A percentile compares a stretch with the other conserved stretches of the same genome.
phyloP scores from a whole-genome alignment of 208 protist genomes.

The Giardia muris region DNA sequence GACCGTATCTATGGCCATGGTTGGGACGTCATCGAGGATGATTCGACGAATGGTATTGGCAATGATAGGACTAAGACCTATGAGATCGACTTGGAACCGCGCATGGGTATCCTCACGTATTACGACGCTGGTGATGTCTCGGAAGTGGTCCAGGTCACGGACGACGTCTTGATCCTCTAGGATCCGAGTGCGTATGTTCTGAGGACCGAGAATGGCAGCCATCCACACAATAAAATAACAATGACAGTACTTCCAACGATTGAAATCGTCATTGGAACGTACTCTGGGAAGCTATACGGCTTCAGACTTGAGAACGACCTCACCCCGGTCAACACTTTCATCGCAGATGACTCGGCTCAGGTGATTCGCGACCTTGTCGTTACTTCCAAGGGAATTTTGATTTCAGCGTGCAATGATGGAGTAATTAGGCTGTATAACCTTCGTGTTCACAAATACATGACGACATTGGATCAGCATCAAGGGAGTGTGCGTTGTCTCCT shows the following conservation, averaged over 20 bases:
- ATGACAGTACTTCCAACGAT: not conserved
- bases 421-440: not conserved
- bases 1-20: slow-evolving; percentile 83
- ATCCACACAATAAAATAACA: not conserved
- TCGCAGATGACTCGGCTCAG: not conserved
- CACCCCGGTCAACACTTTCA: not conserved
- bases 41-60: slow-evolving; percentile 82
- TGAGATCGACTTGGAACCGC: not conserved
- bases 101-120: not conserved
- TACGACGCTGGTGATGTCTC: not conserved
- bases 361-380: not conserved
- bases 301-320: not conserved
- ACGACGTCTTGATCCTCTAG: not conserved
- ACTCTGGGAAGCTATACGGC: not conserved
- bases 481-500: not conserved
- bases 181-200: not conserved
- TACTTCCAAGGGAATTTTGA: not conserved
- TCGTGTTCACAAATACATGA: not conserved
- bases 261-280: not conserved
- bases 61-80: slow-evolving; percentile 41
- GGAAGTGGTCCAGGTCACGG: not conserved
- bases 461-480: not conserved
- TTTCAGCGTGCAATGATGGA: not conserved
- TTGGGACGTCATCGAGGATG: slow-evolving; percentile 92
- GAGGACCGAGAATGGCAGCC: not conserved